A percentile compares a stretch with the other conserved stretches of the same genome.
Conservation (phyloP, 1,139 yeast species). For the Arxiozyma telluris region DNA sequence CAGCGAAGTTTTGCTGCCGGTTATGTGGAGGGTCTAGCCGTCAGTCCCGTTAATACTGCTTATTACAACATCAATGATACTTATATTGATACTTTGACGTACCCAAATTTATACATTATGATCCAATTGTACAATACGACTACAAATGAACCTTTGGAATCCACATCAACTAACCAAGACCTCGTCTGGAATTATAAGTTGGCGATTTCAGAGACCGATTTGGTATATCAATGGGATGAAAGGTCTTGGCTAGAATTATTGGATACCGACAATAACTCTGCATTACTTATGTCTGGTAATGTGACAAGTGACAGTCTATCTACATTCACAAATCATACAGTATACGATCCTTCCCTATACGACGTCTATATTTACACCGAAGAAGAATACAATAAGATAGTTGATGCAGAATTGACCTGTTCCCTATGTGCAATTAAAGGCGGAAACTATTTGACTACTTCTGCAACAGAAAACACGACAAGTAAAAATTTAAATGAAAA, state of each 20-base stretch:
- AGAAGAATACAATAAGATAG: slow-evolving; percentile 35
- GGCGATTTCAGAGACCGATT: slow-evolving; percentile 58
- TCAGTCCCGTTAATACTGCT: slow-evolving; percentile 30
- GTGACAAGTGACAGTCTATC: slow-evolving; percentile 31
- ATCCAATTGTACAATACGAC: slow-evolving; percentile 20
- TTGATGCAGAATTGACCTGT: slow-evolving; percentile 34
- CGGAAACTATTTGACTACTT: slow-evolving; percentile 33
- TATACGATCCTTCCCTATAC: slow-evolving; percentile 32
- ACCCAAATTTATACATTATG: slow-evolving; percentile 39
- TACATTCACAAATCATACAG: slow-evolving; percentile 24
- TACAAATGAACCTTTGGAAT: slow-evolving; percentile 35
- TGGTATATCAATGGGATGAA: slow-evolving; percentile 64
- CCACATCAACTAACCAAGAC: slow-evolving; percentile 36
- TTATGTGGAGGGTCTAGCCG: slow-evolving; percentile 48
- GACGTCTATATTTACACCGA: slow-evolving; percentile 42
- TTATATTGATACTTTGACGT: slow-evolving; percentile 12
- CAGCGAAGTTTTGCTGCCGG: slow-evolving; percentile 38
- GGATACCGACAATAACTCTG: slow-evolving; percentile 67
- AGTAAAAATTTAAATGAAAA: slow-evolving; percentile 9
- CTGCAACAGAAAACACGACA: slow-evolving; percentile 21
- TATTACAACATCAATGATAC: slow-evolving; percentile 5
- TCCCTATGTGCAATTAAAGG: slow-evolving; percentile 68
- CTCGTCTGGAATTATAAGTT: slow-evolving; percentile 50
- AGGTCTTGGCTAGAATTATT: slow-evolving; percentile 51
- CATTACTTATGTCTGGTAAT: slow-evolving; percentile 59